Evolutionary conservation across 1,284 basidiomycete genomes (phyloP), one percentile per base, ranked within the genome.

Genomic region (Trichosporon ovoides): DNA sequence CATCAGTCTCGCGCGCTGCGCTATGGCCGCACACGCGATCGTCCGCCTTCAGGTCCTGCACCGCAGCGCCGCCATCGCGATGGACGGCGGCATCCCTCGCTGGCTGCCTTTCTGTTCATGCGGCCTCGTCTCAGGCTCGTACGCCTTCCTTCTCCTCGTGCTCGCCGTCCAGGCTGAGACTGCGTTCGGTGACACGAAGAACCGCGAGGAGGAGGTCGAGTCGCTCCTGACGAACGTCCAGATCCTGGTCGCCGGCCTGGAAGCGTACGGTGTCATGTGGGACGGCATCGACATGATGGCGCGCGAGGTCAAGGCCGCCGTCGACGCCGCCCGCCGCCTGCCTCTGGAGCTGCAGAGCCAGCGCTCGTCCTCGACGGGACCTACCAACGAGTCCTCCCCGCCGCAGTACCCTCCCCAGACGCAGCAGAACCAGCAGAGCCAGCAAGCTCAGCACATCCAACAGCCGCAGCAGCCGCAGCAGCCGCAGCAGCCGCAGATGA

Each of bases 71-170:
- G 66, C 70, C 4, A 71, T 78, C 24, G 75, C 77, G 9, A 58
- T 77, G 62, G 72, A 69, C 61, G 72, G 68, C 36, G 38, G 33
- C 54, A 70, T 69, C 14, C 76, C 75, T 38, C 73, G 72, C 62
- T 77, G 75, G 75, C 61, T 77, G 28, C 77, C 77, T 1, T 77
- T 77, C 68, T 79, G 77, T 63, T 70, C 76, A 2, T 79, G 77
- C 53, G 77, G 76, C 24, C 66, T 79, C 11, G 71, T 78, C 28
- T 71, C 74, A 3, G 72, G 72, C 11, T 73, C 73, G 3, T 78
- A 76, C 59, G 70, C 76, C 0, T 78, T 78, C 68, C 60, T 78
- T 11, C 67, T 79, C 3, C 64, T 79, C 4, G 73, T 76, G 10
- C 66, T 78, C 11, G 77, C 77, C 1, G 72, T 76, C 2, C 76